Evolutionary conservation across 257 asterid genomes (phyloP).

Genomic region (Rubia yunnanensis): DNA sequence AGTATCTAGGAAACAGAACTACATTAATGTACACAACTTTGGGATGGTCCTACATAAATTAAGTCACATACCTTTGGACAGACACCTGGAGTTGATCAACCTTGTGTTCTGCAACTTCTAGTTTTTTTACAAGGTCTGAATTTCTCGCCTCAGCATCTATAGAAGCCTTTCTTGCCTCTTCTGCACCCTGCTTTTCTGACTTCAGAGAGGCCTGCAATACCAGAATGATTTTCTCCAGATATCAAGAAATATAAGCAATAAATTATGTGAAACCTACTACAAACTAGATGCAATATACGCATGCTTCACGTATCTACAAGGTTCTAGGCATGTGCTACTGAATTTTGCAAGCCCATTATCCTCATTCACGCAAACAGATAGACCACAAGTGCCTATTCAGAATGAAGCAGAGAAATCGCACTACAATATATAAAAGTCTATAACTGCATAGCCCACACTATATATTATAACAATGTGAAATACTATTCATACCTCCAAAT

Average conservation of each 20-base stretch:
- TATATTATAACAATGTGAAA: not conserved
- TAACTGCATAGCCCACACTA: not conserved
- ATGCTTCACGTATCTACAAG: not conserved
- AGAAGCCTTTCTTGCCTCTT: slow-evolving; percentile 52
- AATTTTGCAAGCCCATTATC: not conserved
- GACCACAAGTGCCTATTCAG: not conserved
- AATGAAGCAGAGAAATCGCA: not conserved
- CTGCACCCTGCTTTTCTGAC: slow-evolving; percentile 62
- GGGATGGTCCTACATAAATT: not conserved
- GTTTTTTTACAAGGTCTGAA: slow-evolving; percentile 47
- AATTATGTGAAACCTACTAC: not conserved
- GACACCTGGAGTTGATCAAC: slow-evolving; percentile 78
- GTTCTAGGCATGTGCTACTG: not conserved
- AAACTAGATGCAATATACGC: not conserved
- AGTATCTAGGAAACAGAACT: not conserved
- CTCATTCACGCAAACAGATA: not conserved
- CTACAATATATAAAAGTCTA: not conserved
- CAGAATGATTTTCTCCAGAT: not conserved
- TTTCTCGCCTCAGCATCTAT: slow-evolving; percentile 56
- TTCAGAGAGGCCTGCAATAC: slow-evolving; percentile 55
- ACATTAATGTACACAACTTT: not conserved
- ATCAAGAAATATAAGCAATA: not conserved
- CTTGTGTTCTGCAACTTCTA: slow-evolving; percentile 68
- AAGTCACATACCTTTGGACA: slow-evolving; percentile 54
- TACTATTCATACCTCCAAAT: slow-evolving; percentile 52